Percentiles rank a stretch among this genome's conserved stretches.
phyloP scores from a whole-genome alignment of 306 rosid genomes.

The Quercus wislizeni region DNA sequence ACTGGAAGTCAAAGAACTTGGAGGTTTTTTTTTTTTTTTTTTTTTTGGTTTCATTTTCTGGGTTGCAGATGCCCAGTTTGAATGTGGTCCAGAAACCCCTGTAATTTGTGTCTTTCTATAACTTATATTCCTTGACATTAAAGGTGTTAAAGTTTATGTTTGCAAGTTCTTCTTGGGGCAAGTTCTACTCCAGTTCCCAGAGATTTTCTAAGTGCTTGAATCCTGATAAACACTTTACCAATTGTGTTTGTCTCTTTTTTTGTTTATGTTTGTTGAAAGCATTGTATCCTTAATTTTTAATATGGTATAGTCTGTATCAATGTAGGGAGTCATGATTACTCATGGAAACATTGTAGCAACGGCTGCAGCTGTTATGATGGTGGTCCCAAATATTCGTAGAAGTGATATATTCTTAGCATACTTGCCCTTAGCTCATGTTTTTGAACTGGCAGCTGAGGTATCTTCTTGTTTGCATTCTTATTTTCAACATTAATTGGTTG shows the following conservation, averaged over 20 bases:
- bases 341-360: conserved; percentile 91
- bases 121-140: not conserved
- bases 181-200: not conserved
- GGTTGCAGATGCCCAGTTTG: not conserved
- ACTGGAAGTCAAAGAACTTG: not conserved
- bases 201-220: not conserved
- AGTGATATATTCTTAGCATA: conserved; percentile 85
- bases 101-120: not conserved
- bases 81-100: conserved; percentile 6
- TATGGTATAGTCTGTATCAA: conserved; percentile 15
- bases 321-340: conserved; percentile 93
- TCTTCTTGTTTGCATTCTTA: conserved; percentile 15
- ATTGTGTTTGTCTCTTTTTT: not conserved
- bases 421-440: conserved; percentile 93
- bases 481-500: conserved; percentile 1
- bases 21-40: not conserved
- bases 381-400: conserved; percentile 58
- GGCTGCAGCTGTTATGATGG: conserved; percentile 68
- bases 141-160: conserved; percentile 1
- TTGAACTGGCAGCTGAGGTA: conserved; percentile 96
- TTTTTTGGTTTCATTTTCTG: not conserved
- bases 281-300: conserved; percentile 9
- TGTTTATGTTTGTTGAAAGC: not conserved
- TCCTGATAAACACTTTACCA: not conserved
- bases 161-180: not conserved